Percentiles rank a stretch among this genome's conserved stretches.
phyloP scores from a whole-genome alignment of 768 basidiomycete species.

The Psilocybe subaeruginosa region DNA sequence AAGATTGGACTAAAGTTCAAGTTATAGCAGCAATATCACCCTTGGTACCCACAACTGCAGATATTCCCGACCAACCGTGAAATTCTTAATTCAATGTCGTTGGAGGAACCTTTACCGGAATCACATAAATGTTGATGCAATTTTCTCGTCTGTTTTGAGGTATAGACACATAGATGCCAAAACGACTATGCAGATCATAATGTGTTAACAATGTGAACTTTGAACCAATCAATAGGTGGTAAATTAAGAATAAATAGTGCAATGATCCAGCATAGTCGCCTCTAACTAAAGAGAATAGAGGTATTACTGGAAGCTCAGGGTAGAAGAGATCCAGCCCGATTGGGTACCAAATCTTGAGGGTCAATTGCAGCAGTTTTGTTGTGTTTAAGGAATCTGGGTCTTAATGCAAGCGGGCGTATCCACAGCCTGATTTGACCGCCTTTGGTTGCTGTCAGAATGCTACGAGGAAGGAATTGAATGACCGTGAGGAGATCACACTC shows the following conservation, averaged over 20 bases:
- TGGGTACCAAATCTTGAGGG: constrained; percentile 30
- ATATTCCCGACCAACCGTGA: neutral
- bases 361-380: constrained; percentile 23
- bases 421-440: constrained; percentile 81
- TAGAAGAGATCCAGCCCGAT: constrained; percentile 9
- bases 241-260: neutral
- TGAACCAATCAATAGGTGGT: neutral
- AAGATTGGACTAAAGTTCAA: constrained; percentile 20
- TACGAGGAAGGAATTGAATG: constrained; percentile 77
- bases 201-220: neutral
- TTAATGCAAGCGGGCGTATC: constrained; percentile 71
- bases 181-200: too few species aligned
- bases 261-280: neutral
- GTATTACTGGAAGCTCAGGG: neutral
- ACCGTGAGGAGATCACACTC: constrained; percentile 80
- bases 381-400: constrained; percentile 34
- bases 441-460: constrained; percentile 79
- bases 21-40: constrained; percentile 14
- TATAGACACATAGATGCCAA: neutral
- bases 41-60: neutral
- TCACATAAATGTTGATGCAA: neutral
- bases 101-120: neutral
- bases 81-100: too few species aligned
- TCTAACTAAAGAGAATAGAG: neutral
- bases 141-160: neutral